phyloP scores from a whole-genome alignment of 139 green algal genomes.

The Axilococcus clingmanii region DNA sequence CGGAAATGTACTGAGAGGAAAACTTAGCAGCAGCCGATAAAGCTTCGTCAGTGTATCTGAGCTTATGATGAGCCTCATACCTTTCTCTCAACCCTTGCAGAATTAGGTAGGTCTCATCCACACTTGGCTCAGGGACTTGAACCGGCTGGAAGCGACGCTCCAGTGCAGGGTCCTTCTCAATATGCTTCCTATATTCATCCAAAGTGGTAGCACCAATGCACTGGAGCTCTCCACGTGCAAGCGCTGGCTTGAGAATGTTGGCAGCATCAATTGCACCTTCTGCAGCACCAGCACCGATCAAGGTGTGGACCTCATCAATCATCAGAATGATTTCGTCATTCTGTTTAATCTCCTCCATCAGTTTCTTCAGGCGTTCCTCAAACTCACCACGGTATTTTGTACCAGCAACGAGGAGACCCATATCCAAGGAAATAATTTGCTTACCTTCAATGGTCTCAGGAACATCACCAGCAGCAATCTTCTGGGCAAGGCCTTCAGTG shows the following conservation, averaged over 20 bases:
- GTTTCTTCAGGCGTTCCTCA: constrained; percentile 99
- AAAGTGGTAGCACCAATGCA: constrained; percentile 99
- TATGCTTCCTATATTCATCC: constrained; percentile 99
- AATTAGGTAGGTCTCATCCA: constrained; percentile 98
- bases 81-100: constrained; percentile 80
- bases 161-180: constrained; percentile 98
- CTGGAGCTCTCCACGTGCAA: constrained; percentile 96
- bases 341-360: constrained; percentile 99
- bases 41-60: constrained; percentile 94
- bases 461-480: constrained; percentile 87
- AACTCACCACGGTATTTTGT: constrained; percentile 99
- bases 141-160: constrained; percentile 90
- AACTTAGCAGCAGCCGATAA: constrained; percentile 86
- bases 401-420: constrained; percentile 96
- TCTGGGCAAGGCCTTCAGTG: constrained; percentile 93
- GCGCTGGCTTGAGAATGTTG: constrained; percentile 99
- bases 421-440: constrained; percentile 96
- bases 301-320: constrained; percentile 85
- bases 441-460: constrained; percentile 99
- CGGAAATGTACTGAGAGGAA: constrained; percentile 91
- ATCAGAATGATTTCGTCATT: constrained; percentile 97
- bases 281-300: constrained; percentile 95
- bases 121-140: constrained; percentile 82
- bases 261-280: constrained; percentile 98
- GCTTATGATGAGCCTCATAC: constrained; percentile 98